phyloP scores from a whole-genome alignment of 805 yeast genomes.

The Candida nemodendra region DNA sequence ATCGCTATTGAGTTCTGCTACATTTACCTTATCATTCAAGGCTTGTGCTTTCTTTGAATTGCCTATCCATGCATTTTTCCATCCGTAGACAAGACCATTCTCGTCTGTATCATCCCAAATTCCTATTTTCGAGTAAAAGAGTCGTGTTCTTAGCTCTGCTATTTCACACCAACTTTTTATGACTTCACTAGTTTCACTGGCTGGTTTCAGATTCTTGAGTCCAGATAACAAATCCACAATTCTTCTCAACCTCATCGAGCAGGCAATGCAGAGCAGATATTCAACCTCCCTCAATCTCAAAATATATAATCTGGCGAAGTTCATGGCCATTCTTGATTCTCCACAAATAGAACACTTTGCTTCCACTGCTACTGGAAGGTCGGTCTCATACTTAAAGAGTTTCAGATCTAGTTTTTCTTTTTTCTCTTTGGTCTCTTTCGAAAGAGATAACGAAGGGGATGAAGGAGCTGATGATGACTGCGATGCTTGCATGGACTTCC shows the following conservation, averaged over 20 bases:
- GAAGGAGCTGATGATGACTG: conserved; percentile 12
- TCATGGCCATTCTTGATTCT: conserved; percentile 64
- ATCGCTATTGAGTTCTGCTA: background rate
- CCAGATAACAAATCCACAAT: conserved; percentile 82
- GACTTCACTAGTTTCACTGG: conserved; percentile 31
- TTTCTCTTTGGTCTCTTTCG: conserved; percentile 18
- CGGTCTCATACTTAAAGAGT: conserved; percentile 30
- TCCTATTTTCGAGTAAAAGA: conserved; percentile 85
- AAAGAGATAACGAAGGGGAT: conserved; percentile 16
- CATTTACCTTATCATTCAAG: too few species aligned
- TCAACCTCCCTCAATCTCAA: conserved; percentile 44
- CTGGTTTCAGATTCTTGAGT: conserved; percentile 47
- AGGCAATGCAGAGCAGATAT: conserved; percentile 78
- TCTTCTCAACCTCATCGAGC: conserved; percentile 75
- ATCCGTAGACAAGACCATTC: conserved; percentile 32
- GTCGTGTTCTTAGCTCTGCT: conserved; percentile 61
- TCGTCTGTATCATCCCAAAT: conserved; percentile 55
- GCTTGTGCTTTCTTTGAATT: too few species aligned
- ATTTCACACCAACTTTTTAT: conserved; percentile 64
- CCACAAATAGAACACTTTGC: conserved; percentile 85
- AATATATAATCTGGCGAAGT: conserved; percentile 75
- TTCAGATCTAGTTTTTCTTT: conserved; percentile 14
- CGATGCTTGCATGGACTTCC: conserved; percentile 39
- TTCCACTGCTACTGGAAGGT: conserved; percentile 70
- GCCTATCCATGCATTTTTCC: conserved; percentile 33